Percentiles rank a stretch among this genome's conserved stretches.
phyloP scores from a whole-genome alignment of 352 stramenopile species.

The Phytophthora kernoviae region DNA sequence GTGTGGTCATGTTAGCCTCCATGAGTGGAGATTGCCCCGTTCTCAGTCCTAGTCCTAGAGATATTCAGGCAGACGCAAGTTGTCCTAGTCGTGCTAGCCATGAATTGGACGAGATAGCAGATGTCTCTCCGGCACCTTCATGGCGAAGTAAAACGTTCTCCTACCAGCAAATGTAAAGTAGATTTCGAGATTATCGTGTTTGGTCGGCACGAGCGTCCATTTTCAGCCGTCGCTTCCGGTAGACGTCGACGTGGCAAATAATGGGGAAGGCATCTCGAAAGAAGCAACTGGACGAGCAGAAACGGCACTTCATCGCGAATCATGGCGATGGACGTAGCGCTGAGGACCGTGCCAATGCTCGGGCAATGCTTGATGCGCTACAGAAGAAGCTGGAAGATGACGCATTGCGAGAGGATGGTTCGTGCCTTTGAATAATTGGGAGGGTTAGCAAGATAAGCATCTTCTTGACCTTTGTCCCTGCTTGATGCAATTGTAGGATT shows the following conservation, averaged over 20 bases:
- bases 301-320: conserved; percentile 47
- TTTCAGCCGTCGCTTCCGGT: too few species aligned
- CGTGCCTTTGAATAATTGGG: background rate
- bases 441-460: background rate
- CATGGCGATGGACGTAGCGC: conserved; percentile 47
- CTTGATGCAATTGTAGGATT: conserved; percentile 37
- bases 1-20: conserved; percentile 22
- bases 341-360: conserved; percentile 41
- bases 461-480: background rate
- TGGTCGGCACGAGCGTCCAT: too few species aligned
- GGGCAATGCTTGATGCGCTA: conserved; percentile 58
- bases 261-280: conserved; percentile 56
- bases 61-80: too few species aligned
- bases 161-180: conserved; percentile 8
- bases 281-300: conserved; percentile 54
- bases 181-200: too few species aligned
- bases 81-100: too few species aligned
- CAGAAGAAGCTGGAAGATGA: conserved; percentile 70
- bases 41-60: conserved; percentile 16
- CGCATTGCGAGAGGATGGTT: conserved; percentile 61
- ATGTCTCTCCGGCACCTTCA: conserved; percentile 1
- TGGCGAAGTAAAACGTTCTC: conserved; percentile 9
- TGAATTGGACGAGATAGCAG: conserved; percentile 9
- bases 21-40: conserved; percentile 15
- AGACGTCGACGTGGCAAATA: too few species aligned